A percentile compares a stretch with the other conserved stretches of the same genome.
These are phyloP conservation scores for Blastosporella zonata DNA, from an alignment of 1,284 basidiomycete species.

Conservation along the genomic window DNA sequence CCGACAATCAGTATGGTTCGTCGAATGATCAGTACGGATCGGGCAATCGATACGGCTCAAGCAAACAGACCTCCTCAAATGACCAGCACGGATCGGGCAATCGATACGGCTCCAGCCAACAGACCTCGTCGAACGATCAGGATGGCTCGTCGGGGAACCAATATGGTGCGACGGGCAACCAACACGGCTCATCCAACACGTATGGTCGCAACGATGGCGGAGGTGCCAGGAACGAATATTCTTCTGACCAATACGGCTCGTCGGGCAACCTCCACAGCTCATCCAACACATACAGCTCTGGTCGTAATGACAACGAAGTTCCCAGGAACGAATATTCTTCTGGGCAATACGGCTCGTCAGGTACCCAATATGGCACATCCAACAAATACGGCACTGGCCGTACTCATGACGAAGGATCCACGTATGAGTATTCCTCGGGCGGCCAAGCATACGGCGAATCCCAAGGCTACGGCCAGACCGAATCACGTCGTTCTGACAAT, in stretches of 20 bases:
- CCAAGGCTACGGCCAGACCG: slow-evolving; percentile 4
- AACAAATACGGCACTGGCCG: slow-evolving; percentile 9
- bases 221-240: background rate
- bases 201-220: background rate
- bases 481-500: slow-evolving; percentile 10
- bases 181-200: background rate
- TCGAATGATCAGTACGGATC: background rate
- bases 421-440: slow-evolving; percentile 8
- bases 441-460: background rate
- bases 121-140: background rate
- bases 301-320: background rate
- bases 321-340: no score
- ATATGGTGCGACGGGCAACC: background rate
- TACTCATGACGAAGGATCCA: slow-evolving; percentile 6
- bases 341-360: slow-evolving; percentile 5
- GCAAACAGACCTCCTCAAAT: background rate
- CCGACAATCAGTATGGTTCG: background rate
- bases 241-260: slow-evolving; percentile 2
- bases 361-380: background rate
- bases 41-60: background rate
- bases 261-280: slow-evolving; percentile 1
- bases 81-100: background rate
- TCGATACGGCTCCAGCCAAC: background rate
- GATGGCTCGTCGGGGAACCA: slow-evolving; percentile 1
- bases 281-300: background rate